phyloP scores from a whole-genome alignment of 2,329 filamentous ascomycete species.

The Lizonia empirigonia region DNA sequence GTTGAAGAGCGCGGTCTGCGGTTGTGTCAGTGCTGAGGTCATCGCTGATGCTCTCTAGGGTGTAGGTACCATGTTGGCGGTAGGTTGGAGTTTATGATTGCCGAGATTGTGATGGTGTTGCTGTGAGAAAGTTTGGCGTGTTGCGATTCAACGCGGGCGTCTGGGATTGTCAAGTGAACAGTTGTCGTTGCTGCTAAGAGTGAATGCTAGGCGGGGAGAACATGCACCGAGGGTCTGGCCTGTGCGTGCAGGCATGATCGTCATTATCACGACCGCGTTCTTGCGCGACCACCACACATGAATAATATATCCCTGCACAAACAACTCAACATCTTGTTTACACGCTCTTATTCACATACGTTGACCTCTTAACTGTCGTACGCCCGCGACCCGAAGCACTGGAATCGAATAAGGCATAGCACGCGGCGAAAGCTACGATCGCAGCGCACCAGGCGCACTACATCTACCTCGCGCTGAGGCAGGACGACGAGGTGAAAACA shows the following conservation, averaged over 20 bases:
- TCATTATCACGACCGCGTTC: constrained; percentile 9
- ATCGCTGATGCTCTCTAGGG: neutral
- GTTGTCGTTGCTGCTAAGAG: constrained; percentile 19
- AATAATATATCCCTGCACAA: neutral
- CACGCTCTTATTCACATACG: neutral
- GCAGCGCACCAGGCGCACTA: constrained; percentile 1
- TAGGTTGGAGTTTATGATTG: neutral
- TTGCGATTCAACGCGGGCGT: neutral
- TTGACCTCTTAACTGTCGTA: no score
- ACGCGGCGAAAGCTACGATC: neutral
- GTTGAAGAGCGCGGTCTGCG: constrained; percentile 94
- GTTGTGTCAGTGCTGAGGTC: neutral
- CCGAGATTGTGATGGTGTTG: neutral
- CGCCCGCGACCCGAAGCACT: neutral
- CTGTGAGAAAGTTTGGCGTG: neutral
- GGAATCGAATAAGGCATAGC: neutral
- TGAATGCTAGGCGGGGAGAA: constrained; percentile 19
- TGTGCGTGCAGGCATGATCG: constrained; percentile 20
- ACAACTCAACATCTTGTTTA: neutral
- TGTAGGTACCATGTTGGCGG: constrained; percentile 19
- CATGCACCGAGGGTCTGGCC: constrained; percentile 14
- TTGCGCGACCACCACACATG: constrained; percentile 6
- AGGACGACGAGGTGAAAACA: neutral
- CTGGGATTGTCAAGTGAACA: constrained; percentile 2
- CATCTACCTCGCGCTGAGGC: neutral